phyloP scores from a whole-genome alignment of 441 rosid species.

The Gossypium schwendimanii region DNA sequence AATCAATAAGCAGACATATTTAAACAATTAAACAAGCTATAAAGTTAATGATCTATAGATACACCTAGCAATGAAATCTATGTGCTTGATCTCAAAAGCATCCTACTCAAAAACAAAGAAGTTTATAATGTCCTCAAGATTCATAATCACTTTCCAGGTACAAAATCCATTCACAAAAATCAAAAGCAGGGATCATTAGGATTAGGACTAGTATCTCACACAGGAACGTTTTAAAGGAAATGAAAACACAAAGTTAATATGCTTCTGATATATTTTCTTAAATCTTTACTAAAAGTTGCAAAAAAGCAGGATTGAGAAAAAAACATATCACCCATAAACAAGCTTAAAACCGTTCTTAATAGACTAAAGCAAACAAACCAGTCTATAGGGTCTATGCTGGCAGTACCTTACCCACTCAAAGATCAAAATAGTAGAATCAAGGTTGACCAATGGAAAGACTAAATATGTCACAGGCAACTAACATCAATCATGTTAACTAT shows the following conservation, averaged over 20 bases:
- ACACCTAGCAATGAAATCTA: background rate
- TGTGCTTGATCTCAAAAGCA: background rate
- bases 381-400: background rate
- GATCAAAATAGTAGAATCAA: background rate
- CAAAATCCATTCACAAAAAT: constrained; percentile 1
- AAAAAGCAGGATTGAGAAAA: background rate
- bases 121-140: background rate
- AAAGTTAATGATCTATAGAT: constrained; percentile 1
- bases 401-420: background rate
- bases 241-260: background rate
- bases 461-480: background rate
- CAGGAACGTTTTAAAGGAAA: background rate
- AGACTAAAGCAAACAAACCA: background rate
- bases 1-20: constrained; percentile 16
- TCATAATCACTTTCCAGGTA: background rate
- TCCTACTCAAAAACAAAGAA: background rate
- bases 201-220: background rate
- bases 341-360: background rate
- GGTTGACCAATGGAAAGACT: background rate
- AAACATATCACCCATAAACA: background rate
- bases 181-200: constrained; percentile 1
- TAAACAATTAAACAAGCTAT: constrained; percentile 1
- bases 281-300: background rate
- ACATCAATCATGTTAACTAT: background rate
- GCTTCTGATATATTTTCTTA: background rate